Evolutionary conservation across 495 filamentous ascomycete species (phyloP), one percentile per base, ranked within the genome.

Genomic region (Jackrogersella multiformis): DNA sequence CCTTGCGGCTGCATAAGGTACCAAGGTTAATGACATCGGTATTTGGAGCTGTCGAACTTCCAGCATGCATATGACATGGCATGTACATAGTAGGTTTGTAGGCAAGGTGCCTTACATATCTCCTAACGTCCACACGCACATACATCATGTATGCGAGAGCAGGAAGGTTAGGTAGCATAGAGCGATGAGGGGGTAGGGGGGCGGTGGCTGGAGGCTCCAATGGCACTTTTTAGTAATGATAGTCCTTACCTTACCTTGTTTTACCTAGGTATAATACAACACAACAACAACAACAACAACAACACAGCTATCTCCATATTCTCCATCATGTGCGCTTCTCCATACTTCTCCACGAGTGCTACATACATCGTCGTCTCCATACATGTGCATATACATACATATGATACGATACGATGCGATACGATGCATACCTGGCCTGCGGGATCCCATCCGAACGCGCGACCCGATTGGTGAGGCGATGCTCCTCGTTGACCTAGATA

Each of bases 1-100:
- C 20, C 39, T 24, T 48, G 15, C 30, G 15, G 23, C 52, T 46
- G 60, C 51, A 64, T 56, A 36, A 20, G 32, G 49, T 48, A 48
- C 42, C 56, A 28, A 30, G 32, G 42, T 45, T 42, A 46, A 46
- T 46, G 42, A 26, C 18, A 21, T 44, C 18, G 41, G 18, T 16
- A 20, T 21, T 24, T 23, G 42, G 42, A 46, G 42, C 13, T 46
- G 16, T 44, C 41, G 18, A 44, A 44, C 41, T 44, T 44, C 41
- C 23, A n/a, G 16, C 41, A 16, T 20, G 41, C 41, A 44, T 44
- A 21, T 10, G 41, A 21, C 41, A n/a, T n/a, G n/a, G n/a, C 16
- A 44, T 21, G 23, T 9, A 10, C 8, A 24, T n/a, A 7, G 28
- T 51, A 51, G 16, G 12, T 28, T 16, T 28, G n/a, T 6, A 34